Evolutionary conservation across 305 asterid genomes (phyloP).

Genomic region (Solanum hybrid): DNA sequence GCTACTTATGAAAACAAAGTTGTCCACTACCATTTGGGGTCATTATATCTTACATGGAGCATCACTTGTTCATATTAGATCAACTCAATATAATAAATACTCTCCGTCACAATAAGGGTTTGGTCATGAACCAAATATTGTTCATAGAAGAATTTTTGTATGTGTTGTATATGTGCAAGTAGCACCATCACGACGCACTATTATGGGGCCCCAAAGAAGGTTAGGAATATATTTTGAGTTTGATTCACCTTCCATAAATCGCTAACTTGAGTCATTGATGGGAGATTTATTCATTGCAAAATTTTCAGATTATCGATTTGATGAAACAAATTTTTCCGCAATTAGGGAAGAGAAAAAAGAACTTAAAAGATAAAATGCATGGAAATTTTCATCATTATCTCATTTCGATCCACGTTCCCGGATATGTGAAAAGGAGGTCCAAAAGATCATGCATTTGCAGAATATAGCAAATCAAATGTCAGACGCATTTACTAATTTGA

Average conservation of each 20-base stretch:
- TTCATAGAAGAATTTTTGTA: neutral
- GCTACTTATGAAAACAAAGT: neutral
- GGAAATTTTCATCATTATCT: neutral
- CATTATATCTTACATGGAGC: neutral
- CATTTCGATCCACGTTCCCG: neutral
- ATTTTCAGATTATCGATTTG: neutral
- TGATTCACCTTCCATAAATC: neutral
- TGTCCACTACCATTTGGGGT: neutral
- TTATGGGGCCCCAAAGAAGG: neutral
- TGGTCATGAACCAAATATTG: neutral
- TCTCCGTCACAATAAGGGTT: neutral
- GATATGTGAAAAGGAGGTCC: neutral
- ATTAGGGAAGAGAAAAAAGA: neutral
- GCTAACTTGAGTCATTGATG: neutral
- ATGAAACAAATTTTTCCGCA: neutral
- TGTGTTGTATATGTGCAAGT: neutral
- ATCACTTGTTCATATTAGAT: neutral
- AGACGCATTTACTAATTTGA: neutral
- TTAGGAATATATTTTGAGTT: neutral
- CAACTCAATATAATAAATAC: neutral
- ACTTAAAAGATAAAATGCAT: neutral
- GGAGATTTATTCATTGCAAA: neutral
- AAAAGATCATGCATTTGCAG: neutral
- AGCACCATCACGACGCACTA: neutral
- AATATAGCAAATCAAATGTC: neutral